Base-by-base conservation (phyloP, 345 rosid species). In the Lenwebbia sp. region DNA sequence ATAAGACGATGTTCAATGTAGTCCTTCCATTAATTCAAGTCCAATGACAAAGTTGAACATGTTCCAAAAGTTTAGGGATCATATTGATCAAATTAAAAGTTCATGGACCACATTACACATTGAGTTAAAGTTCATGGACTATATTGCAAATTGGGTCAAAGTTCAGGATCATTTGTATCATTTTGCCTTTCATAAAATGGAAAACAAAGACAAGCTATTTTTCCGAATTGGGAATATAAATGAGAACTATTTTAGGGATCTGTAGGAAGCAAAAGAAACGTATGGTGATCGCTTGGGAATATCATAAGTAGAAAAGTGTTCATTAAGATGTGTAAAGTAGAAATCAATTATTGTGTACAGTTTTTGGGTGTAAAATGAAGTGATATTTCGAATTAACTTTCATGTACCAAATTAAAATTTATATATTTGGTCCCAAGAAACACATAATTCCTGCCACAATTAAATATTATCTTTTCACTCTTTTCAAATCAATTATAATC, bases 391-490 rank as follows among this genome's bases (percentile, higher is more conserved):
- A 62, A 33, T 8, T 14, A 62, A 62, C 40, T 62, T 28, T 17
- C 75, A 62, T 3, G 5, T 28, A 15, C 5, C 21, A 62, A 62
- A 62, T 62, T 40, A 40, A 14, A 62, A 28, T 62, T 7, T 0
- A 0, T 14, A 14, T 0, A 0, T 62, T 28, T 28, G 30, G 0
- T 13, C 15, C 15, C 4, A 3, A 28, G 7, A 28, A 62, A 7
- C 5, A 14, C 4, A 17, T 2, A 4, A 62, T 62, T 28, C 15
- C n/a, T 30, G 5, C 30, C 41, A 40, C 41, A 40, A 40, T 40
- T 40, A 40, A 40, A 28, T 62, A 28, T 7, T 14, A 13, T 62
- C 40, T 28, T 62, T 5, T 28, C 6, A 14, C 75, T 14, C 40
- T 40, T 62, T 62, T 14, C 40, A 30, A 15, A 62, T 62, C 17